These are phyloP conservation scores for Torulaspora delbrueckii DNA, from an alignment of 805 yeast genomes.

Conservation along the genomic window DNA sequence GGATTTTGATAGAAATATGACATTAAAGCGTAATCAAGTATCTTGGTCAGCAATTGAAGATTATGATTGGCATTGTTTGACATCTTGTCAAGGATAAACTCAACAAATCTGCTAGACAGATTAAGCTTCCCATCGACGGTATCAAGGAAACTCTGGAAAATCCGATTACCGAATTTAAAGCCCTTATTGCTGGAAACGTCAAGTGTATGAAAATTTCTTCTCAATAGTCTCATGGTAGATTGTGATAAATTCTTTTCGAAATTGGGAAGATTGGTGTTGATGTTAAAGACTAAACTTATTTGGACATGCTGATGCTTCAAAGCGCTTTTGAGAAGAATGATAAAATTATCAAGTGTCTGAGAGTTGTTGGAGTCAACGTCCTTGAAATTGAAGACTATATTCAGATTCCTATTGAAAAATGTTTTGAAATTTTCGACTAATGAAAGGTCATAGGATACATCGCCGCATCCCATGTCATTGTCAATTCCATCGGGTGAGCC, in stretches of 20 bases:
- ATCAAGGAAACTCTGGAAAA: conserved; percentile 33
- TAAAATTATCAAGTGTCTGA: conserved; percentile 27
- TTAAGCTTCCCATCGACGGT: conserved; percentile 35
- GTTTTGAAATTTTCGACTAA: conserved; percentile 31
- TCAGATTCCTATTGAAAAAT: conserved; percentile 25
- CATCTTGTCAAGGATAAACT: conserved; percentile 32
- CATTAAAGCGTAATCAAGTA: conserved; percentile 34
- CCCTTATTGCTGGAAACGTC: conserved; percentile 34
- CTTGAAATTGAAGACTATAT: conserved; percentile 32
- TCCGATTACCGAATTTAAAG: conserved; percentile 32
- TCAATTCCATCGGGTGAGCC: conserved; percentile 2
- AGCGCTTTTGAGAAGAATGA: conserved; percentile 27
- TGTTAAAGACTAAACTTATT: conserved; percentile 30
- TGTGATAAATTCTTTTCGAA: conserved; percentile 33
- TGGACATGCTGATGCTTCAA: conserved; percentile 25
- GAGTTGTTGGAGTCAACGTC: conserved; percentile 34
- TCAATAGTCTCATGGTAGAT: conserved; percentile 30
- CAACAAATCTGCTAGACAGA: conserved; percentile 29
- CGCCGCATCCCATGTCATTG: conserved; percentile 7
- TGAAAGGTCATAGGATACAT: conserved; percentile 32
- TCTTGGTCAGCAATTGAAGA: conserved; percentile 30
- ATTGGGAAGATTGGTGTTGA: conserved; percentile 33
- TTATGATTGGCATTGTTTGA: conserved; percentile 33
- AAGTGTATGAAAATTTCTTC: conserved; percentile 25
- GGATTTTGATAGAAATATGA: conserved; percentile 35